phyloP scores from a whole-genome alignment of 208 protist species.

The Trichomonas tenax region DNA sequence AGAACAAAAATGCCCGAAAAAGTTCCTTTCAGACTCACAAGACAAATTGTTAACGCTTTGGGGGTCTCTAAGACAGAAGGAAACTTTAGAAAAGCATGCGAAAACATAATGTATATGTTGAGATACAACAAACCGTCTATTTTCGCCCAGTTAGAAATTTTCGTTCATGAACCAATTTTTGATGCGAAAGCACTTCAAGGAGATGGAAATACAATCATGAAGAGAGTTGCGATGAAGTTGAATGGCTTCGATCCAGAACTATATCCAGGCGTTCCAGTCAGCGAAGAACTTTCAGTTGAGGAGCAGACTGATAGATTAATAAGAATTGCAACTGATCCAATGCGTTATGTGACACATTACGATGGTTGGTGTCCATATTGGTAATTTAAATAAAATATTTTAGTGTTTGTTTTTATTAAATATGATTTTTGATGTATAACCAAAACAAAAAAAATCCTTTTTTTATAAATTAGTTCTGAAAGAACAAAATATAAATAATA shows the following conservation, averaged over 20 bases:
- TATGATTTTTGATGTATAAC: too few relatives aligned
- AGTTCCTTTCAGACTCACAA: conserved; percentile 43
- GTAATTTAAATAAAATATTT: not conserved
- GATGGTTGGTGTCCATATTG: not conserved
- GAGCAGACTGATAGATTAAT: not conserved
- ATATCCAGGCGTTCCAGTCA: too few relatives aligned
- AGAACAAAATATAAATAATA: too few relatives aligned
- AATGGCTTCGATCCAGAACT: not conserved
- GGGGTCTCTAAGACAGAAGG: not conserved
- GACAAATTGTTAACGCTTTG: not conserved
- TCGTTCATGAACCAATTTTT: conserved; percentile 17
- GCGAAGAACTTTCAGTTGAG: not conserved
- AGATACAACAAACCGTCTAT: conserved; percentile 13
- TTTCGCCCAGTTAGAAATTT: not conserved
- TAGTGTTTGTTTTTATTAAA: not conserved
- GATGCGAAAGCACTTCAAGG: not conserved
- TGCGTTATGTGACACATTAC: not conserved
- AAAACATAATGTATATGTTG: not conserved
- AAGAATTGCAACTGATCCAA: not conserved
- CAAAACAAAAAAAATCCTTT: too few relatives aligned
- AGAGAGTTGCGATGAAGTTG: not conserved
- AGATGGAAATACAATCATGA: not conserved
- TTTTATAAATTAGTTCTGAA: too few relatives aligned
- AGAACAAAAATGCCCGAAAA: conserved; percentile 34
- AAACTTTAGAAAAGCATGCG: not conserved